Percentiles rank a stretch among this genome's conserved stretches.
phyloP scores from a whole-genome alignment of 345 rosid species.

The Litchi chinensis region DNA sequence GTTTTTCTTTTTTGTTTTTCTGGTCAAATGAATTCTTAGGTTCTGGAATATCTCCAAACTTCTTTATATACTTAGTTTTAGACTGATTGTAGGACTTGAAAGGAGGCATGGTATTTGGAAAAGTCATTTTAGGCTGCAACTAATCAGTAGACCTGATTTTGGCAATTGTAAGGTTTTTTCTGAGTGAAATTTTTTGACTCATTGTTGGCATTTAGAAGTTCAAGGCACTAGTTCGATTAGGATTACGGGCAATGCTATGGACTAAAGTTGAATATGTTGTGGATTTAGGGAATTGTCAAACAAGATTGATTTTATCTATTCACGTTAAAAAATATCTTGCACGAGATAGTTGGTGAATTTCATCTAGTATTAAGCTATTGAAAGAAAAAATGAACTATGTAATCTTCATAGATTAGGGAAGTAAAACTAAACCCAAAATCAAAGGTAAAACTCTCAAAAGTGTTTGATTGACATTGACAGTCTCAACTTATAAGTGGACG shows the following conservation, averaged over 20 bases:
- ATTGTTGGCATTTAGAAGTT: neutral
- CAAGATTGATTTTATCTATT: no score
- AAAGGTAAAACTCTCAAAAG: no score
- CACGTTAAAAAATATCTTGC: no score
- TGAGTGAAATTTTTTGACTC: neutral
- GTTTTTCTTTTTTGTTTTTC: neutral
- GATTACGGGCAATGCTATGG: neutral
- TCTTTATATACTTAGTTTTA: no score
- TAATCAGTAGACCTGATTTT: neutral
- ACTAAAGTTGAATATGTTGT: neutral
- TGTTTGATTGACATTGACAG: no score
- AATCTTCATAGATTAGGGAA: no score
- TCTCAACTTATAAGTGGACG: no score
- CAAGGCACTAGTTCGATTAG: neutral
- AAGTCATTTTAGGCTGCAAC: neutral
- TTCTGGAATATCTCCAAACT: neutral
- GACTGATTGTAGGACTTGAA: neutral
- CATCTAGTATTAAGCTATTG: no score
- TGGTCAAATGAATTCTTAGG: neutral
- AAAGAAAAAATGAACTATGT: no score
- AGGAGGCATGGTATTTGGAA: neutral
- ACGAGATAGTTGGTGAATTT: no score
- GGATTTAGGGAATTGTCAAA: neutral
- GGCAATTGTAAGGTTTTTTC: neutral
- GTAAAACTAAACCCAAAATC: no score